phyloP scores from a whole-genome alignment of 2,329 filamentous ascomycete species.

The Rutstroemia sp. region DNA sequence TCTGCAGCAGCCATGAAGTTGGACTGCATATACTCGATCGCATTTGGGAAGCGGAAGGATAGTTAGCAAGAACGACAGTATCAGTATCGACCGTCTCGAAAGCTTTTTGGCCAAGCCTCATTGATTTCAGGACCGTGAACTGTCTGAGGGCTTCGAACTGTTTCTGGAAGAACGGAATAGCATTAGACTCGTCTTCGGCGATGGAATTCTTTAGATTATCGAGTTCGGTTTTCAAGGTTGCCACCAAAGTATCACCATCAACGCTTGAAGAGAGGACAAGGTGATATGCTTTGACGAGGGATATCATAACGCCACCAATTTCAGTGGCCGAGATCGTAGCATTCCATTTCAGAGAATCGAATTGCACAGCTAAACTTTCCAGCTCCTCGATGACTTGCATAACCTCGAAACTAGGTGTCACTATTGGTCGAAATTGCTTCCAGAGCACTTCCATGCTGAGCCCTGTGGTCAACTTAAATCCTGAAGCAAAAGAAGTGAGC shows the following conservation, averaged over 20 bases:
- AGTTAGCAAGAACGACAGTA: conserved; percentile 26
- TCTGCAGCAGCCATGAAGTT: conserved; percentile 20
- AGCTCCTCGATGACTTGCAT: conserved; percentile 43
- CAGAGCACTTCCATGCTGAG: conserved; percentile 75
- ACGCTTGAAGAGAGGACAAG: conserved; percentile 40
- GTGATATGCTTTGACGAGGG: conserved; percentile 48
- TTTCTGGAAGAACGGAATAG: conserved; percentile 43
- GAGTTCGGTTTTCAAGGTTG: conserved; percentile 44
- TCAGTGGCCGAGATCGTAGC: conserved; percentile 44
- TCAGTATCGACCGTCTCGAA: conserved; percentile 15
- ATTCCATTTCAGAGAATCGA: conserved; percentile 55
- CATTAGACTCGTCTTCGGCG: conserved; percentile 34
- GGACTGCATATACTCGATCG: conserved; percentile 17
- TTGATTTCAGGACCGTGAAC: conserved; percentile 20
- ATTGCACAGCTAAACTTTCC: conserved; percentile 49
- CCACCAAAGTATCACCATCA: conserved; percentile 34
- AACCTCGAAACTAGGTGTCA: conserved; percentile 40
- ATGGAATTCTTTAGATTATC: conserved; percentile 41
- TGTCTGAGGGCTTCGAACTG: conserved; percentile 54
- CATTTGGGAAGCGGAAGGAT: conserved; percentile 26
- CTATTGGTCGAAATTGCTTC: conserved; percentile 60
- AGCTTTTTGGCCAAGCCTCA: conserved; percentile 8
- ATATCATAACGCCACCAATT: conserved; percentile 45
- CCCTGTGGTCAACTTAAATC: conserved; percentile 67
- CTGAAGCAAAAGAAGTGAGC: conserved; percentile 54